Percentiles rank a stretch among this genome's conserved stretches.
These are phyloP conservation scores for Sporisorium exsertum DNA, from an alignment of 1,284 basidiomycete genomes.

Conservation along the genomic window DNA sequence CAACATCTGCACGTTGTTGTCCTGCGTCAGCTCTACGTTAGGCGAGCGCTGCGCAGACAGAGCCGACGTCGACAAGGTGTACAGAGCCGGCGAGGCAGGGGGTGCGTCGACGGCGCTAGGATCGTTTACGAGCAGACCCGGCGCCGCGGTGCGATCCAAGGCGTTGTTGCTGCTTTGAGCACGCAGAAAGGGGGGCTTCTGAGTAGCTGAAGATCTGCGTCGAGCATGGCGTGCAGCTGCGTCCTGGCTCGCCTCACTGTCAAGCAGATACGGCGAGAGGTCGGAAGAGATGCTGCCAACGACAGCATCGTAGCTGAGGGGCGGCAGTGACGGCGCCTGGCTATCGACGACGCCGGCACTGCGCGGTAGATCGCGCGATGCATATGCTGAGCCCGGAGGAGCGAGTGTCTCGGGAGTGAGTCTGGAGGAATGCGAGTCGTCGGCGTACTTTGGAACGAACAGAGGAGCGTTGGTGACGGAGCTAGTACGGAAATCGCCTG, in stretches of 20 bases:
- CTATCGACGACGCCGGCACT: not conserved
- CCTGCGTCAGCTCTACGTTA: not conserved
- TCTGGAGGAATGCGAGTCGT: conserved; percentile 13
- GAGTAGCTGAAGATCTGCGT: conserved; percentile 35
- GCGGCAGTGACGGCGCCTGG: conserved; percentile 14
- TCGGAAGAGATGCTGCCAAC: conserved; percentile 12
- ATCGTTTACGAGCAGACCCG: conserved; percentile 34
- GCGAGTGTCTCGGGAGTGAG: conserved; percentile 18
- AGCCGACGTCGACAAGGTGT: conserved; percentile 22
- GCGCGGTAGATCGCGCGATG: conserved; percentile 4
- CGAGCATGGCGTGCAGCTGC: conserved; percentile 5
- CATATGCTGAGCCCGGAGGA: conserved; percentile 1
- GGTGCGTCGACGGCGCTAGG: conserved; percentile 31
- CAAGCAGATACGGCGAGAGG: conserved; percentile 14
- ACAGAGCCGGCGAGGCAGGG: conserved; percentile 30
- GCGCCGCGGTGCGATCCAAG: conserved; percentile 38
- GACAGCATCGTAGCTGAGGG: conserved; percentile 6
- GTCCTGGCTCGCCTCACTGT: not conserved
- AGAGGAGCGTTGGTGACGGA: conserved; percentile 59
- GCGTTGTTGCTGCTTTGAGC: conserved; percentile 43
- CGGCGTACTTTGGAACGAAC: conserved; percentile 50
- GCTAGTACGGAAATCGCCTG: conserved; percentile 48
- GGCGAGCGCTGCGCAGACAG: conserved; percentile 13
- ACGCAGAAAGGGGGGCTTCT: conserved; percentile 21
- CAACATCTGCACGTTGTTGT: not conserved